These are phyloP conservation scores for Leishmania tropica DNA, from an alignment of 208 protist genomes.

Conservation along the genomic window DNA sequence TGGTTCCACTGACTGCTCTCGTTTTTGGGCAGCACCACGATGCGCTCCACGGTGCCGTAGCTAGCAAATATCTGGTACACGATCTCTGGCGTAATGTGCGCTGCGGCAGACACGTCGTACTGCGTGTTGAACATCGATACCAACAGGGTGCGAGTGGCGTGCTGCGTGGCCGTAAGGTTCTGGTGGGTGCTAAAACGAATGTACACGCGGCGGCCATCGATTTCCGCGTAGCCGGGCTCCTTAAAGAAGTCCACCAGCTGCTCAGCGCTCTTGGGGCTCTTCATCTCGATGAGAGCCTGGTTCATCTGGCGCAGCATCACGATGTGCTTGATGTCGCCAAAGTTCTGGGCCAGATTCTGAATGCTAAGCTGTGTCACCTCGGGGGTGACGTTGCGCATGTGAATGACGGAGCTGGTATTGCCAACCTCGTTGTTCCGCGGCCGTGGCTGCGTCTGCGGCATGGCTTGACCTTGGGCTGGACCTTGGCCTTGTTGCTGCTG, in stretches of 20 bases:
- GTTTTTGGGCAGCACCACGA: constrained; percentile 93
- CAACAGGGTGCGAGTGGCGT: constrained; percentile 85
- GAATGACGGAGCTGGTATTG: constrained; percentile 81
- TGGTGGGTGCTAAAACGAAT: constrained; percentile 92
- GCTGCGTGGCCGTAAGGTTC: constrained; percentile 88
- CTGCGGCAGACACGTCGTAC: constrained; percentile 86
- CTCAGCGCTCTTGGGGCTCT: constrained; percentile 82
- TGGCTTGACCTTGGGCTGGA: constrained; percentile 13
- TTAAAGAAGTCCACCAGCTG: constrained; percentile 91
- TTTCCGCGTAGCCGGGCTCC: constrained; percentile 85
- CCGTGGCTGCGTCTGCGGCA: constrained; percentile 27
- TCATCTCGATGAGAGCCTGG: constrained; percentile 93
- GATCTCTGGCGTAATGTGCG: constrained; percentile 89
- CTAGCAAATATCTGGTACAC: constrained; percentile 91
- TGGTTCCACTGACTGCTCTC: constrained; percentile 88
- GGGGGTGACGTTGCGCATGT: constrained; percentile 92
- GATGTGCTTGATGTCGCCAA: constrained; percentile 92
- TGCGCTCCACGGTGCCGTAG: constrained; percentile 89
- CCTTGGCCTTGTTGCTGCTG: constrained; percentile 23
- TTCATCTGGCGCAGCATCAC: constrained; percentile 95
- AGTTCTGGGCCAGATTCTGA: constrained; percentile 84
- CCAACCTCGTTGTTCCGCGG: constrained; percentile 90
- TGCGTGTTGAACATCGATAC: constrained; percentile 94
- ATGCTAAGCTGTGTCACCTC: constrained; percentile 92
- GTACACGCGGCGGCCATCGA: constrained; percentile 92